Conservation (phyloP, 2,329 filamentous ascomycete species). For the Cercospora nicotianae region DNA sequence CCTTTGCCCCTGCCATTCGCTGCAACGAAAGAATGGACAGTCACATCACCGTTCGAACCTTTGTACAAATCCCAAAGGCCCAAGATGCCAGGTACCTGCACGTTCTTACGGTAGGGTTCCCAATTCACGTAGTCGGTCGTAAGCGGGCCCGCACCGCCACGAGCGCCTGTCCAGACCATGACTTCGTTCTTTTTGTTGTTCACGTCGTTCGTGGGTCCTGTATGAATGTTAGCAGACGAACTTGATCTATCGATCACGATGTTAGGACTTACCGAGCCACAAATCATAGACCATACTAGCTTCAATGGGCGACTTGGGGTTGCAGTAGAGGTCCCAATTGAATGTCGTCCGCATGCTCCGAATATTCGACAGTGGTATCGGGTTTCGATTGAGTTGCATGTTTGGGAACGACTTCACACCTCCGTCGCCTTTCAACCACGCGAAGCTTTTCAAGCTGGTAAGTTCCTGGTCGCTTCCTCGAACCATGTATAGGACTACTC, state of each 20-base stretch:
- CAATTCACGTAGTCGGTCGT: too few species aligned
- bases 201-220: not conserved
- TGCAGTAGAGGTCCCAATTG: not conserved
- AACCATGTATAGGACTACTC: not conserved
- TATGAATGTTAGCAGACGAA: not conserved
- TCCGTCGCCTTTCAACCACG: not conserved
- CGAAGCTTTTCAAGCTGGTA: not conserved
- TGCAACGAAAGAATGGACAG: not conserved
- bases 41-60: not conserved
- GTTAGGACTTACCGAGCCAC: not conserved
- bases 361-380: not conserved
- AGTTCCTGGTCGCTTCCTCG: too few species aligned
- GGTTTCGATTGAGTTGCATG: not conserved
- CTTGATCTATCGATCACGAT: not conserved
- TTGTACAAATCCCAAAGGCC: not conserved
- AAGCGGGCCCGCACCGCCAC: not conserved
- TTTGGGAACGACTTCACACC: not conserved
- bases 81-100: not conserved
- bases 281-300: not conserved
- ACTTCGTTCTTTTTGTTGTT: not conserved
- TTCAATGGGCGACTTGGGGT: not conserved
- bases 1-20: not conserved
- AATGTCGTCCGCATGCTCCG: not conserved
- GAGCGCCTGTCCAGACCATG: not conserved
- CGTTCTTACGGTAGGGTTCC: too few species aligned